Evolutionary conservation across 2,329 filamentous ascomycete genomes (phyloP).

Genomic region (Pyrenochaeta sp.): DNA sequence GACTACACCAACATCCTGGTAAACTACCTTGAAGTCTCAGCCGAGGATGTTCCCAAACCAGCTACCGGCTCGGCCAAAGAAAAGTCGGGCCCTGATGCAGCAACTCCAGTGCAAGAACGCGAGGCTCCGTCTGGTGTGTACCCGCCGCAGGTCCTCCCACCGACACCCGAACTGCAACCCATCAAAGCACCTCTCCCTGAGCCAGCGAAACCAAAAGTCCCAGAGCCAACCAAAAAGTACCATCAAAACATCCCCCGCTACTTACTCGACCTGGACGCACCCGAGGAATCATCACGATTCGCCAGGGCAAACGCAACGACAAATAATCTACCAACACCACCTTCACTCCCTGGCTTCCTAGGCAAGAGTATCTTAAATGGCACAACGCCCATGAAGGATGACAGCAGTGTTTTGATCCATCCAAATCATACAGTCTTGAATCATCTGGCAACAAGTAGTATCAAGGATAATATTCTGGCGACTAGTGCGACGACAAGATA

Average conservation of each 20-base stretch:
- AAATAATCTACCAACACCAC: conserved; percentile 82
- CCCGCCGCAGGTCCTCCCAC: conserved; percentile 52
- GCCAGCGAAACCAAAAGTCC: conserved; percentile 34
- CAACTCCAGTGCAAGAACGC: conserved; percentile 36
- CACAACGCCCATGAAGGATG: conserved; percentile 91
- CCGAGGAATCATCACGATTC: conserved; percentile 79
- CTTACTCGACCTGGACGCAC: conserved; percentile 83
- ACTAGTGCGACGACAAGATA: conserved; percentile 98
- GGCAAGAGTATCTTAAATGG: conserved; percentile 95
- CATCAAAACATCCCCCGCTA: conserved; percentile 81
- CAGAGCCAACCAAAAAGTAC: conserved; percentile 63
- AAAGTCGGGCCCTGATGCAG: conserved; percentile 27
- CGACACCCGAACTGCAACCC: conserved; percentile 48
- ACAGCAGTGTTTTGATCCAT: conserved; percentile 95
- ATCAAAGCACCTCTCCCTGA: conserved; percentile 36
- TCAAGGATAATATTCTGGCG: conserved; percentile 94
- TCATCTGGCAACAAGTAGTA: conserved; percentile 95
- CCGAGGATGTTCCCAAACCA: conserved; percentile 68
- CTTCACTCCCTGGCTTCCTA: conserved; percentile 86
- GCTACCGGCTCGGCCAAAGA: conserved; percentile 26
- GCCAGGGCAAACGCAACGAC: conserved; percentile 78
- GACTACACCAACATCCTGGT: conserved; percentile 98
- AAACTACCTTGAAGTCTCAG: conserved; percentile 95
- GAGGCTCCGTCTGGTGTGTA: conserved; percentile 34
- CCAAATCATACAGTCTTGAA: conserved; percentile 98